Percentiles rank a stretch among this genome's conserved stretches.
Conservation (phyloP, 805 yeast genomes). For the Yarrowia phangngaensis region DNA sequence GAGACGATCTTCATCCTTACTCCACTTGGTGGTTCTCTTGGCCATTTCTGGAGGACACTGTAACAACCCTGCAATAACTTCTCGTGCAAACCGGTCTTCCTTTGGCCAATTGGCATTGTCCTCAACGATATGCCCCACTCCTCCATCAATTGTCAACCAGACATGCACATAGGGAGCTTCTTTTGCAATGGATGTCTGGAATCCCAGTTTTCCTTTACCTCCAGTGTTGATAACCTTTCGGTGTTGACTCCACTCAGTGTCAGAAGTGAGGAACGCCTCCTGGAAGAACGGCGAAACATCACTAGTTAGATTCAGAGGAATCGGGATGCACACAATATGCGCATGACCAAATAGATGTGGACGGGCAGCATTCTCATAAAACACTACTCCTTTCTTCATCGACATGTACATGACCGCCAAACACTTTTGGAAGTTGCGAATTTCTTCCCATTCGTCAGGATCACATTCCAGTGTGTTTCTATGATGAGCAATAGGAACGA, state of each 20-base stretch:
- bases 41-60: constrained; percentile 41
- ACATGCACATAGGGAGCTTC: constrained; percentile 52
- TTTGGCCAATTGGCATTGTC: constrained; percentile 45
- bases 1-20: constrained; percentile 35
- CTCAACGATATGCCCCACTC: constrained; percentile 51
- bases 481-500: constrained; percentile 45
- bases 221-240: constrained; percentile 44
- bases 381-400: constrained; percentile 42
- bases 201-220: constrained; percentile 34
- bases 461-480: constrained; percentile 44
- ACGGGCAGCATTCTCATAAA: constrained; percentile 46
- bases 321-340: constrained; percentile 45
- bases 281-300: constrained; percentile 45
- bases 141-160: constrained; percentile 49
- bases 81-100: constrained; percentile 47
- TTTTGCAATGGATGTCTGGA: constrained; percentile 42
- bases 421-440: constrained; percentile 45
- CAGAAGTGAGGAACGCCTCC: constrained; percentile 42
- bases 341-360: constrained; percentile 41
- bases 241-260: constrained; percentile 44
- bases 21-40: constrained; percentile 39
- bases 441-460: constrained; percentile 46
- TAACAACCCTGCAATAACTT: constrained; percentile 48
- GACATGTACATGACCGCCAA: constrained; percentile 43
- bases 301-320: constrained; percentile 39